A percentile compares a stretch with the other conserved stretches of the same genome.
These are phyloP conservation scores for Bacidia gigantensis DNA, from an alignment of 495 filamentous ascomycete species.

Conservation along the genomic window DNA sequence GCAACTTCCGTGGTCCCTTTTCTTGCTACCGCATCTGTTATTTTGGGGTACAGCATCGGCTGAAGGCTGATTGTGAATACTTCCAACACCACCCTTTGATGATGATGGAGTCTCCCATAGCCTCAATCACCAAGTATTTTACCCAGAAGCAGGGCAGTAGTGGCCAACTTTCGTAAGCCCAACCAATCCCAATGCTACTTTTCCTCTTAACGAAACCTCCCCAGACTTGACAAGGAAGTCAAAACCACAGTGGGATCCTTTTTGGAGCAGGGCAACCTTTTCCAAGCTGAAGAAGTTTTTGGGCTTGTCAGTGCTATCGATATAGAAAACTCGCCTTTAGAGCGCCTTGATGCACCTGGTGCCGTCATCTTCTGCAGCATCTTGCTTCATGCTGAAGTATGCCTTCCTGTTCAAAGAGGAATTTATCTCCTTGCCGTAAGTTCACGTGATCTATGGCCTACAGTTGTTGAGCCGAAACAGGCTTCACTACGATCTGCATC, in stretches of 20 bases:
- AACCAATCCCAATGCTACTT: too few species aligned
- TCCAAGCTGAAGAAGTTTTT: neutral
- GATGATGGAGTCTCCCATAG: neutral
- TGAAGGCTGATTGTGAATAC: too few species aligned
- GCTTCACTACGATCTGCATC: neutral
- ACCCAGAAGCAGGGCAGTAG: neutral
- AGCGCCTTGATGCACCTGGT: slow-evolving; percentile 2
- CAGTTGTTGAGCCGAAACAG: too few species aligned
- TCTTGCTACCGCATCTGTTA: too few species aligned
- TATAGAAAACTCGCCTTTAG: neutral
- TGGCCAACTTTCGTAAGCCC: neutral
- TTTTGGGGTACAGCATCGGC: too few species aligned
- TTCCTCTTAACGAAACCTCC: neutral
- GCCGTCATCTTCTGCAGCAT: slow-evolving; percentile 7
- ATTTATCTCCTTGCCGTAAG: slow-evolving; percentile 14
- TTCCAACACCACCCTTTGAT: neutral
- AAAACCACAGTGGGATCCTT: neutral
- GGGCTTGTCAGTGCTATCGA: slow-evolving; percentile 6
- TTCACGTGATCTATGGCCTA: too few species aligned
- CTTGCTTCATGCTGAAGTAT: slow-evolving; percentile 5
- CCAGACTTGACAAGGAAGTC: neutral
- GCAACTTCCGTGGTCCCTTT: too few species aligned
- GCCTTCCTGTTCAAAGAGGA: slow-evolving; percentile 14
- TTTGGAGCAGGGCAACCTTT: neutral
- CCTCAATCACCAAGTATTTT: neutral